Base-by-base conservation (phyloP, 768 basidiomycete species). In the Multifurca ochricompacta region DNA sequence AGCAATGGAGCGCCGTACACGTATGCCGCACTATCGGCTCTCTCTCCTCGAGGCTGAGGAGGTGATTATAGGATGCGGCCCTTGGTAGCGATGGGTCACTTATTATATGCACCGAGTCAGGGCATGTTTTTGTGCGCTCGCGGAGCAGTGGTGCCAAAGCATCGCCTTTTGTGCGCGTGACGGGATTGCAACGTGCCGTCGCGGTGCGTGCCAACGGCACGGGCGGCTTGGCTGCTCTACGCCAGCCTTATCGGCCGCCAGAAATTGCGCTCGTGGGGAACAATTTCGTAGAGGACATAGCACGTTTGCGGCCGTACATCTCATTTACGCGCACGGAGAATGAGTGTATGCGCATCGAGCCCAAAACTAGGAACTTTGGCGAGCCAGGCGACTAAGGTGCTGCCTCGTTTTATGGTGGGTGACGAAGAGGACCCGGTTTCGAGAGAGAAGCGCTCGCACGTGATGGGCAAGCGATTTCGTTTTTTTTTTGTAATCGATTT, bases 41-140 rank as follows among this genome's bases (percentile, higher is more conserved):
- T 23, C 11, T 37, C 4, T 14, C 11, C 19, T 31, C 0, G 27
- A 28, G 6, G 36, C 32, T 40, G 23, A 34, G 4, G 16, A 18
- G 62, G n/a, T 59, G 32, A 8, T 46, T n/a, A 31, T 58, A 87
- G 83, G 95, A 98, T 62, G 87, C 95, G 8, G 92, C 91, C 0
- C 74, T 97, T 13, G 91, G 91, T 18, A 73, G 82, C 1, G 92
- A 96, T 59, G 91, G 93, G 4, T 80, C 86, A 14, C 79, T 96
- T 64, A 85, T 96, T 65, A 77, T 98, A 42, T 96, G 91, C 70
- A 98, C 95, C 1, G 82, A 87, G 58, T 94, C 95, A 4, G 95
- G 95, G 0, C 93, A 97, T 63, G 93, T 95, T 30, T 97, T 87
- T 64, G 77, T 94, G 21, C 85, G 93, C 21, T 76, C 82, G 18